Evolutionary conservation across 306 rosid species (phyloP).

Genomic region (Senna tora): DNA sequence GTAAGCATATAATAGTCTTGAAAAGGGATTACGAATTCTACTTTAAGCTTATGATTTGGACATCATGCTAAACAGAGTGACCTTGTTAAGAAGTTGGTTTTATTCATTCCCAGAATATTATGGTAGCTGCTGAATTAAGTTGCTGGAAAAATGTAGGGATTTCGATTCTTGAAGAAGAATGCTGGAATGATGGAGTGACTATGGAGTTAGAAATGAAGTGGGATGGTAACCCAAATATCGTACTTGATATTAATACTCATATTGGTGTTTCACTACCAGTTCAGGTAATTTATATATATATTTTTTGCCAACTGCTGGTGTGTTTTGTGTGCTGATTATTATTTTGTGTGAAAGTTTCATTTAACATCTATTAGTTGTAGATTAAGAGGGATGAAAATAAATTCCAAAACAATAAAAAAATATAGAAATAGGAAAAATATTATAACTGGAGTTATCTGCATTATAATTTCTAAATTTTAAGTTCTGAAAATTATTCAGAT

Average conservation of each 20-base stretch:
- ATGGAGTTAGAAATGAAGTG: conserved; percentile 93
- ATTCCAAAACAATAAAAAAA: background rate
- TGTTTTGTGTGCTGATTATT: conserved; percentile 23
- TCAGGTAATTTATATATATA: conserved; percentile 58
- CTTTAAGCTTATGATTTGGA: conserved; percentile 14
- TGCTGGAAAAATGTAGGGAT: conserved; percentile 55
- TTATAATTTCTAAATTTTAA: background rate
- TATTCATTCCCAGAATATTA: conserved; percentile 22
- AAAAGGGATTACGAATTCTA: background rate
- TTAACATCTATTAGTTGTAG: background rate
- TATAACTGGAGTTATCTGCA: background rate
- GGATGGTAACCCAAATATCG: conserved; percentile 89
- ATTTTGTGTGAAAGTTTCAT: conserved; percentile 15
- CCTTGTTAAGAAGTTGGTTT: conserved; percentile 21
- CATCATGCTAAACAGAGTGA: conserved; percentile 27
- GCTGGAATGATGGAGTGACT: conserved; percentile 61
- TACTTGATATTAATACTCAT: conserved; percentile 78
- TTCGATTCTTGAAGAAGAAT: conserved; percentile 64
- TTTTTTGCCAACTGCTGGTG: conserved; percentile 12
- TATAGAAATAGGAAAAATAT: background rate
- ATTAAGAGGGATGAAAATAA: background rate
- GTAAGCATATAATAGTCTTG: background rate
- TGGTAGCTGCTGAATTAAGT: conserved; percentile 25
- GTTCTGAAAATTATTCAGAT: background rate
- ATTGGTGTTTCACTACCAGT: conserved; percentile 81